Base-by-base conservation (phyloP, 208 protist species). In the Leishmania martiniquensis region DNA sequence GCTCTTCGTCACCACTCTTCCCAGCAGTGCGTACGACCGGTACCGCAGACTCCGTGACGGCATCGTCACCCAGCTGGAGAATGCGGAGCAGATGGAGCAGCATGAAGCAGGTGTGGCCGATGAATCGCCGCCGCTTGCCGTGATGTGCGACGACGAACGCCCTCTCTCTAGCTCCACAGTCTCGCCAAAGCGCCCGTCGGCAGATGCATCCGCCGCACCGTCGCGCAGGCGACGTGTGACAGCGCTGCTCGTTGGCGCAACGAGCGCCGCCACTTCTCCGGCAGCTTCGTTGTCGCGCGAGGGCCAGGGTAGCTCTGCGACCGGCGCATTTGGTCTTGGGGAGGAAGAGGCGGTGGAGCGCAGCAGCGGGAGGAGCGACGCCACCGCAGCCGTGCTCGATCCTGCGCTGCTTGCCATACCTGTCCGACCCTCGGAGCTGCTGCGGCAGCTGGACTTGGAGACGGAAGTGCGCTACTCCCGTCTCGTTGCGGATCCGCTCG, bases 381-480 rank as follows among this genome's bases (percentile, higher is more conserved):
- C 34, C 47, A 51, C 73, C 10, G 34, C 73, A 44, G n/a, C 22
- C 42, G 34, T 25, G 0, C 60, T 22, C 20, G 15, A 55, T n/a
- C 22, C 54, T 34, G 32, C n/a, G 20, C 44, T 70, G 6, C 63
- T 75, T 34, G 81, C 63, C 15, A 37, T 70, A 4, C 45, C 81
- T 17, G 66, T 85, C 60, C 76, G 71, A 1, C 75, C 81, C 20
- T 85, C 81, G 0, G 71, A 80, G 37, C 72, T 81, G 76, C 72
- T 80, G 66, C 81, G 76, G 5, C 70, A 80, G 45, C 75, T 80
- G 1, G 82, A 80, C 67, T 51, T 37, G 42, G 66, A 85, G 17
- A 74, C 70, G 42, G 78, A 82, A 52, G 42, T 49, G 49, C 83
- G 82, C 52, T 87, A 91, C 74, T 76, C 72, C 7, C 77, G 74